Base-by-base conservation (phyloP, 352 stramenopile genomes). In the Phytophthora pluvialis region DNA sequence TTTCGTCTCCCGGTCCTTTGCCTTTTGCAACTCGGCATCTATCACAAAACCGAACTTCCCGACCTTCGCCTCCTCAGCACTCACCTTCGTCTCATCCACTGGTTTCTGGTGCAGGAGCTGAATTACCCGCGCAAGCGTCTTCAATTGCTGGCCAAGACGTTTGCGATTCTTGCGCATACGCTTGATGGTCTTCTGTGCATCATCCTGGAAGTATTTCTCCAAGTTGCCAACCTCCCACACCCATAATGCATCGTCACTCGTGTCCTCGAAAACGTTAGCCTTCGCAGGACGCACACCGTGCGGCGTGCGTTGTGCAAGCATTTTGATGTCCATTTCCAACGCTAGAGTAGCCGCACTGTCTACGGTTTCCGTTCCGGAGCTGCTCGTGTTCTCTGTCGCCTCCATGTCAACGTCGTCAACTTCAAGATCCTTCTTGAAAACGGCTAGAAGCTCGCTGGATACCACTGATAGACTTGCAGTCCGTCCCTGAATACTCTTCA, bases 251-350 rank as follows among this genome's bases (percentile, higher is more conserved):
- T 83, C 80, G 0, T 73, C 58, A 43, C 60, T 91, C 35, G 78
- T 90, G 69, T 96, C 88, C 61, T 96, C 86, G 40, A 89, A 96
- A 32, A 93, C 16, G 49, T 95, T 93, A 0, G 83, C 80, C 36
- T 90, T 91, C 4, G 65, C 44, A n/a, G 80, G 83, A 11, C 79
- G 73, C 13, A 87, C 75, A 26, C 88, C 86, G 40, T 95, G 89
- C 18, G 78, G 64, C 9, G 70, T 87, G 9, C 88, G 83, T 66
- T 96, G 85, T 28, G 88, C 88, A 10, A 96, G 70, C 74, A 90
- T 90, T 65, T 96, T 96, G 51, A 96, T 91, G 50, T 92, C 88
- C 88, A 94, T 94, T 59, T 96, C 84, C 47, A 96, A 42, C 25
- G 64, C 68, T 16, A 90, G 48, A 31, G 35, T 44, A 13, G 65